A percentile compares a stretch with the other conserved stretches of the same genome.
Conservation (phyloP, 306 rosid genomes). For the Prinsepia uniflora region DNA sequence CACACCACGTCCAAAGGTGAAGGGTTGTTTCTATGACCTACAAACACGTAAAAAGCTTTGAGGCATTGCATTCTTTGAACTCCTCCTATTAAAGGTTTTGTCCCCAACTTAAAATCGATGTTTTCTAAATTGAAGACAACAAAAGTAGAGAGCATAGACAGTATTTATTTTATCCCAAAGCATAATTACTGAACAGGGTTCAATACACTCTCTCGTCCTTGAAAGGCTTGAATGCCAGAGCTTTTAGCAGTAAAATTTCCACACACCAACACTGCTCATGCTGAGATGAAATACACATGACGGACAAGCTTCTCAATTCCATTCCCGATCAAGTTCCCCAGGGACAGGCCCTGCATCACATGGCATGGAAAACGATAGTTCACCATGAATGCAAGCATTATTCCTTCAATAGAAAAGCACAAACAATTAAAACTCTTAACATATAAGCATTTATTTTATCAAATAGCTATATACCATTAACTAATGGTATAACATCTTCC, state of each 20-base stretch:
- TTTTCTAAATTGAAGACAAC: slow-evolving; percentile 26
- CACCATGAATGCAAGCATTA: slow-evolving; percentile 12
- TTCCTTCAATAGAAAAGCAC: neutral
- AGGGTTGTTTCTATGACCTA: neutral
- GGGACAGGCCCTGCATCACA: slow-evolving; percentile 73
- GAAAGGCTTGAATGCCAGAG: slow-evolving; percentile 31
- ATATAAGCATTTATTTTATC: neutral
- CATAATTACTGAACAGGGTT: slow-evolving; percentile 34
- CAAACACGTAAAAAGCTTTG: slow-evolving; percentile 17
- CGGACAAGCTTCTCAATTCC: slow-evolving; percentile 25
- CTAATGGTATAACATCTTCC: neutral
- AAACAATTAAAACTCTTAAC: neutral
- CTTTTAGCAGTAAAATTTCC: slow-evolving; percentile 39
- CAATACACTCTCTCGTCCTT: slow-evolving; percentile 34
- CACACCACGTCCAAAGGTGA: neutral
- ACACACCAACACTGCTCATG: slow-evolving; percentile 24
- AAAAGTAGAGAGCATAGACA: slow-evolving; percentile 36
- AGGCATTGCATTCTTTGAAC: slow-evolving; percentile 28
- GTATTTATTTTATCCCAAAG: slow-evolving; percentile 41
- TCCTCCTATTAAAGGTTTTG: slow-evolving; percentile 28
- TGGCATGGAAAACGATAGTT: slow-evolving; percentile 22
- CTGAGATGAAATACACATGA: slow-evolving; percentile 18
- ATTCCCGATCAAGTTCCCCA: slow-evolving; percentile 73
- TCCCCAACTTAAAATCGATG: slow-evolving; percentile 29
- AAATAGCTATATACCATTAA: neutral